Evolutionary conservation across 2,329 filamentous ascomycete species (phyloP), one percentile per base, ranked within the genome.

Genomic region (Colletotrichum nymphaeae): DNA sequence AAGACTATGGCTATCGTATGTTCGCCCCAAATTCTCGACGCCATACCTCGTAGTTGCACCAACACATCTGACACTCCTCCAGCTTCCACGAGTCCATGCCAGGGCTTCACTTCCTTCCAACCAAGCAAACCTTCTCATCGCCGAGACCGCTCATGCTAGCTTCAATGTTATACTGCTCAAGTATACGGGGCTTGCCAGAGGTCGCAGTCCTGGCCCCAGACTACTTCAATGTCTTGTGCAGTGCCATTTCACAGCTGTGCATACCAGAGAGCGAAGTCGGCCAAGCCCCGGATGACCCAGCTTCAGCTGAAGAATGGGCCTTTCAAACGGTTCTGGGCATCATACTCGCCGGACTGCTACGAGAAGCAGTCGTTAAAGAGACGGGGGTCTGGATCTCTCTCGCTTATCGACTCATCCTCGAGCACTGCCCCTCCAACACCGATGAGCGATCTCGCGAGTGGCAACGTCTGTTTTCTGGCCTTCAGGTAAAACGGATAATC

Each of bases 21-120:
- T 77, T 26, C 24, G 0, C 8, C 2, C 19, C 16, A 52, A 9
- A 26, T 30, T n/a, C 14, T 4, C 19, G 2, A 49, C 42, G n/a
- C 19, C 72, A 57, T 24, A n/a, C 8, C 26, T 28, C 5, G 28
- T n/a, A 12, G n/a, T 14, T 30, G 46, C 4, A 0, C 1, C 5
- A 53, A 9, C 8, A 12, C 24, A 14, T 11, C 64, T 70, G 6
- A 63, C 49, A 4, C 26, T 32, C 12, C 26, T 8, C 7, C 57
- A 85, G 83, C 5, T 86, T 86, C 63, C 82, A 86, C 69, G 82
- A 84, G 37, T 83, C 81, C 42, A 85, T 86, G 81, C 84, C 83
- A 0, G 83, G 83, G 1, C 75, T 87, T 3, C 85, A 86, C 72
- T 86, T 86, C 63, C 79, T 86, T 12, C 84, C 85, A 0, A 81